Conservation (phyloP, 2,329 filamentous ascomycete species). For the Phyllosticta ampelicida region DNA sequence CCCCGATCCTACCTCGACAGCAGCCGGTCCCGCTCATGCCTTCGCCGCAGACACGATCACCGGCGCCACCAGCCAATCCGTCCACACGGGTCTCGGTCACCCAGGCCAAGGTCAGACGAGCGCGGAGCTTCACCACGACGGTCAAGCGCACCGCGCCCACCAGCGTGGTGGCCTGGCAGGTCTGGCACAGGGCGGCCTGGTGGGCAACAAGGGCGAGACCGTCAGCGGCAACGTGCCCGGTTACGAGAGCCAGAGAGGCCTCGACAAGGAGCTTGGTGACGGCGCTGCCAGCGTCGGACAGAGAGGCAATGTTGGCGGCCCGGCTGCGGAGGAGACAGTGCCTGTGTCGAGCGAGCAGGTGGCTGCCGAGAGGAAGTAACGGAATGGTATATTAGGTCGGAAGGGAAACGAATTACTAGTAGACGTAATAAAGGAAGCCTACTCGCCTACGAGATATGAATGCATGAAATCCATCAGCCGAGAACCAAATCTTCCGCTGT, state of each 20-base stretch:
- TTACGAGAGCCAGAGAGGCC: constrained; percentile 28
- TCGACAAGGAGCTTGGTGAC: constrained; percentile 24
- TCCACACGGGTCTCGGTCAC: constrained; percentile 44
- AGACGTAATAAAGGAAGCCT: not conserved
- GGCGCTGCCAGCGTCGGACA: constrained; percentile 17
- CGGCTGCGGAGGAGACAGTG: constrained; percentile 25
- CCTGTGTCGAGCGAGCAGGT: constrained; percentile 21
- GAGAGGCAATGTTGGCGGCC: constrained; percentile 22
- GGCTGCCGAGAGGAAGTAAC: constrained; percentile 15
- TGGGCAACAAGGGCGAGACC: constrained; percentile 13
- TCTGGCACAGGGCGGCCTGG: constrained; percentile 24
- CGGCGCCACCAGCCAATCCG: constrained; percentile 43
- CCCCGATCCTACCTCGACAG: constrained; percentile 32
- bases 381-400: not conserved
- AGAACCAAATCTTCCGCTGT: not conserved
- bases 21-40: constrained; percentile 21
- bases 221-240: constrained; percentile 24
- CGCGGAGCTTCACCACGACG: constrained; percentile 38
- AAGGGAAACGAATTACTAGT: not conserved
- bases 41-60: constrained; percentile 36
- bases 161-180: constrained; percentile 34
- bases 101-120: constrained; percentile 40
- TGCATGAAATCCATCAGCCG: not conserved
- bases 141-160: constrained; percentile 32
- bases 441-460: not conserved